Conservation (phyloP, 257 asterid genomes). For the Fraxinus quadrangulata region DNA sequence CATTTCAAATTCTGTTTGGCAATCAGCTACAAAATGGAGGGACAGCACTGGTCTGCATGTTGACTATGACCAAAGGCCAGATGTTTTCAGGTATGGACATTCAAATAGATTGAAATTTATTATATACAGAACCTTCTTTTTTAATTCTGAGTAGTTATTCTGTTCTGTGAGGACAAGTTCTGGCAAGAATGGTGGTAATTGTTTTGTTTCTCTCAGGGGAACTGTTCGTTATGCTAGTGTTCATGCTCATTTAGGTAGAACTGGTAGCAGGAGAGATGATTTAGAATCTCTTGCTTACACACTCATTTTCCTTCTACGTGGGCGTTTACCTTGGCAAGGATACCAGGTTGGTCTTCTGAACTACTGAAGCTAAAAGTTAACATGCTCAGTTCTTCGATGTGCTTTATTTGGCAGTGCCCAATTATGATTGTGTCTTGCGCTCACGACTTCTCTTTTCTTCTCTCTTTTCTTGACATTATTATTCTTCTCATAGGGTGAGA, state of each 20-base stretch:
- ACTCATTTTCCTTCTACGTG: constrained; percentile 73
- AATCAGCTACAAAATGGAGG: constrained; percentile 78
- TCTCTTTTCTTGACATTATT: constrained; percentile 13
- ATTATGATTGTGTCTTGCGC: neutral
- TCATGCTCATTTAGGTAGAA: constrained; percentile 89
- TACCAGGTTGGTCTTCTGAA: constrained; percentile 59
- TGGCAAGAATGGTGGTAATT: constrained; percentile 22
- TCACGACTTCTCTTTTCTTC: neutral
- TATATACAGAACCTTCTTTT: neutral
- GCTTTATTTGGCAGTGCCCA: neutral
- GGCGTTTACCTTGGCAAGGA: constrained; percentile 95
- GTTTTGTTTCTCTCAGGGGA: constrained; percentile 58
- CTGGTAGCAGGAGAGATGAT: constrained; percentile 82
- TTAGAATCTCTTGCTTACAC: constrained; percentile 92
- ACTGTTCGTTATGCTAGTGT: constrained; percentile 91
- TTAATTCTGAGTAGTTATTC: neutral
- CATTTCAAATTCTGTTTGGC: constrained; percentile 9
- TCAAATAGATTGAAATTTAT: neutral
- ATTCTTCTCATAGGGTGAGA: constrained; percentile 62
- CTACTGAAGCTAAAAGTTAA: neutral
- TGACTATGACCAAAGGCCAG: constrained; percentile 86
- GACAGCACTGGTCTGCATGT: constrained; percentile 63
- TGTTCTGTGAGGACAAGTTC: neutral
- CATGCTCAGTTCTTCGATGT: neutral
- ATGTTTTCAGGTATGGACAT: constrained; percentile 63